These are phyloP conservation scores for Russula compacta DNA, from an alignment of 768 basidiomycete genomes.

Conservation along the genomic window DNA sequence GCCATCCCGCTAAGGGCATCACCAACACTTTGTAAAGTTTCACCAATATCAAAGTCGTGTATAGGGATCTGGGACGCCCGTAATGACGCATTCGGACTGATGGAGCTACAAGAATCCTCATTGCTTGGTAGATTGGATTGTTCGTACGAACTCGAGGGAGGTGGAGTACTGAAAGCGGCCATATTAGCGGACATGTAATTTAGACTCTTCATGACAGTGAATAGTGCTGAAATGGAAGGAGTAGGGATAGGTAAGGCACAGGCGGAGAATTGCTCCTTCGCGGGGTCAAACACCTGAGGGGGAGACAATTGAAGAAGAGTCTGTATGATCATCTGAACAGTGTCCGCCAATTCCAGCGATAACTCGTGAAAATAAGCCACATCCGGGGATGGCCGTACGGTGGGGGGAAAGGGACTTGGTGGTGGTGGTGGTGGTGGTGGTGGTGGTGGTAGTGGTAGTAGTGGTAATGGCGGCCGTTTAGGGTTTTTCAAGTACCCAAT, in stretches of 20 bases:
- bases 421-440: slow-evolving; percentile 15
- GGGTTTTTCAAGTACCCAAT: slow-evolving; percentile 72
- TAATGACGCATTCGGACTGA: slow-evolving; percentile 4
- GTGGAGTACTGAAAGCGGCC: slow-evolving; percentile 35
- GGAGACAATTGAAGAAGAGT: slow-evolving; percentile 87
- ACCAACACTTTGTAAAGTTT: slow-evolving; percentile 81
- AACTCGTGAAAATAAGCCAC: slow-evolving; percentile 50
- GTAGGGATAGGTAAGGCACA: slow-evolving; percentile 84
- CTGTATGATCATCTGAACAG: slow-evolving; percentile 83
- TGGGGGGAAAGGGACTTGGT: slow-evolving; percentile 20
- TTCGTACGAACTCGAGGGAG: slow-evolving; percentile 8
- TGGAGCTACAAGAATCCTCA: slow-evolving; percentile 1
- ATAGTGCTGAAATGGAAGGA: slow-evolving; percentile 77
- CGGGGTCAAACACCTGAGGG: slow-evolving; percentile 82
- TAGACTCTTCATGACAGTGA: slow-evolving; percentile 87
- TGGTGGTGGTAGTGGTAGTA: slow-evolving; percentile 16
- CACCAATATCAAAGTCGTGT: slow-evolving; percentile 82
- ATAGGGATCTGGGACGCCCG: slow-evolving; percentile 1
- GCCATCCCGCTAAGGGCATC: slow-evolving; percentile 81
- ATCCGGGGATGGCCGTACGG: slow-evolving; percentile 24
- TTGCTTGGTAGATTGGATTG: slow-evolving; percentile 2
- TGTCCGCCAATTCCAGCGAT: slow-evolving; percentile 84
- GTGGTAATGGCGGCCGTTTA: slow-evolving; percentile 28
- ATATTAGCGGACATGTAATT: slow-evolving; percentile 91
- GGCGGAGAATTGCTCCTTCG: slow-evolving; percentile 87